A percentile compares a stretch with the other conserved stretches of the same genome.
phyloP scores from a whole-genome alignment of 164 flowering plant genomes.

The Nymphaea thermarum region DNA sequence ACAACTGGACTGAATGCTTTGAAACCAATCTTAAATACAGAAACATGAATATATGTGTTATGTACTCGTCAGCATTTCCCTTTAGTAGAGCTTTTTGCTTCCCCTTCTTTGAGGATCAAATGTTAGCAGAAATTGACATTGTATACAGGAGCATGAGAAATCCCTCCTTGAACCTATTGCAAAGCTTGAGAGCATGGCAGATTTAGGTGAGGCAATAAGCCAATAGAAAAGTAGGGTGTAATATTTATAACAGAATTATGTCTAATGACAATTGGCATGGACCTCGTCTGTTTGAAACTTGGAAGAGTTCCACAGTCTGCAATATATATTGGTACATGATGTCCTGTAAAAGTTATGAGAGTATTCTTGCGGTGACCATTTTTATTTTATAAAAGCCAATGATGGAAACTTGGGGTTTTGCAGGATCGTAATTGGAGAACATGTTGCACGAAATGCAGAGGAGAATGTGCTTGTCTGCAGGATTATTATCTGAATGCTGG shows the following conservation, averaged over 20 bases:
- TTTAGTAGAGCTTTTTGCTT: not conserved
- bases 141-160: conserved; percentile 20
- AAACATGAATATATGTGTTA: too few relatives aligned
- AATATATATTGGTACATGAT: not conserved
- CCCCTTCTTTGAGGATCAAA: not conserved
- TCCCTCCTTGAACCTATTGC: conserved; percentile 18
- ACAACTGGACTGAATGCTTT: too few relatives aligned
- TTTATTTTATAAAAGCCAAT: too few relatives aligned
- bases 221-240: not conserved
- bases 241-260: too few relatives aligned
- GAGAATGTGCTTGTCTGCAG: not conserved
- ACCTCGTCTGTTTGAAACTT: not conserved
- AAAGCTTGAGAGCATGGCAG: conserved; percentile 16
- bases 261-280: not conserved
- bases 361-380: too few relatives aligned
- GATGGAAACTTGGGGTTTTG: not conserved
- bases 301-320: not conserved
- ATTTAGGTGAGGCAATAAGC: conserved; percentile 9
- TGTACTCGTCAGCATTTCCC: not conserved
- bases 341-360: not conserved
- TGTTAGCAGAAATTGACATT: not conserved
- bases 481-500: not conserved
- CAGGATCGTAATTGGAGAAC: not conserved
- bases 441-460: not conserved
- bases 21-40: too few relatives aligned